Conservation (phyloP, 768 basidiomycete genomes). For the Suillus weaverae region DNA sequence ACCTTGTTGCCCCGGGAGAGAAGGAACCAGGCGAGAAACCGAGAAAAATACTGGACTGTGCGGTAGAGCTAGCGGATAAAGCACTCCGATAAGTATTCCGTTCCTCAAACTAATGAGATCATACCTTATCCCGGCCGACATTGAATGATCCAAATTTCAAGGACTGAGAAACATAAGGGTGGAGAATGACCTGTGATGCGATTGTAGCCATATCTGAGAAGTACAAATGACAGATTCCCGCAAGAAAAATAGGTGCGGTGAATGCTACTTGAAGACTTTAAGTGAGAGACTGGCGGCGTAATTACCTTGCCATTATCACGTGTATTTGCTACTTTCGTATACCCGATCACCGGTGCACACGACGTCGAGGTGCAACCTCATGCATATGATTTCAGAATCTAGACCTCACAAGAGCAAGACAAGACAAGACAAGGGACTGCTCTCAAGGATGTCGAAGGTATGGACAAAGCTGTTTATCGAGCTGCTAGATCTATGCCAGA, state of each 20-base stretch:
- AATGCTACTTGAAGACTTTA: background rate
- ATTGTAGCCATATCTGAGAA: constrained; percentile 34
- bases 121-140: constrained; percentile 87
- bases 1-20: constrained; percentile 66
- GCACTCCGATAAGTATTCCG: background rate
- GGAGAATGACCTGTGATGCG: constrained; percentile 79
- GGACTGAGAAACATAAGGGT: constrained; percentile 74
- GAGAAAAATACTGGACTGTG: constrained; percentile 85
- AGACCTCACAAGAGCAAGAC: constrained; percentile 3
- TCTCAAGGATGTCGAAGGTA: background rate
- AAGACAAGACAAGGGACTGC: background rate
- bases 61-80: constrained; percentile 68
- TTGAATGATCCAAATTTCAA: constrained; percentile 82
- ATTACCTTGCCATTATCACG: constrained; percentile 29
- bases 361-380: background rate
- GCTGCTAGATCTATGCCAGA: background rate
- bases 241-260: constrained; percentile 9
- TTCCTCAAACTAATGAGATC: constrained; percentile 4
- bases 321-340: constrained; percentile 18
- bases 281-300: constrained; percentile 6
- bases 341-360: constrained; percentile 6
- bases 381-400: background rate
- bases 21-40: constrained; percentile 85
- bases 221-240: constrained; percentile 9
- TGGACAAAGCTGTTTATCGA: background rate